These are phyloP conservation scores for Yamadazyma scolyti DNA, from an alignment of 805 yeast genomes.

Conservation along the genomic window DNA sequence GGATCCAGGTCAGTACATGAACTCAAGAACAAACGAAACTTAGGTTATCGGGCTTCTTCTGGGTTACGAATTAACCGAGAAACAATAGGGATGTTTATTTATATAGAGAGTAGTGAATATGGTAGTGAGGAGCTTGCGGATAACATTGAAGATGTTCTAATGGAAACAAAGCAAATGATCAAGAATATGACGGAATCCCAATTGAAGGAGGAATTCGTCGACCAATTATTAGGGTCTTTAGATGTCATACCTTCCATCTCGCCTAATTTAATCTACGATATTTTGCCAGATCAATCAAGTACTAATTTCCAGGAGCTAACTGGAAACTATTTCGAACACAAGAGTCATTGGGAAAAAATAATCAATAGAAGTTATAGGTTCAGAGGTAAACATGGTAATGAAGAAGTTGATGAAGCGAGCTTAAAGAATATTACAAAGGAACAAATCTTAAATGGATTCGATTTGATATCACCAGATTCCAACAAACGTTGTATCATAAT, in stretches of 20 bases:
- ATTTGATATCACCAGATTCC: constrained; percentile 8
- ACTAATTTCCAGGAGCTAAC: constrained; percentile 16
- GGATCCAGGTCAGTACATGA: not conserved
- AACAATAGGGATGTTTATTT: constrained; percentile 11
- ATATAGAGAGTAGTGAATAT: constrained; percentile 9
- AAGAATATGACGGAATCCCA: not conserved
- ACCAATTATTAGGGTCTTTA: constrained; percentile 3
- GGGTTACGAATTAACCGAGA: constrained; percentile 9
- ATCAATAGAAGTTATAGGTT: constrained; percentile 41
- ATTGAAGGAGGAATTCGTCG: constrained; percentile 3
- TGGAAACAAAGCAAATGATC: not conserved
- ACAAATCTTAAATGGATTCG: constrained; percentile 4
- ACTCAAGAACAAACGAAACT: constrained; percentile 4
- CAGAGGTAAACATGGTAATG: constrained; percentile 23
- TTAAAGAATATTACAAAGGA: constrained; percentile 24
- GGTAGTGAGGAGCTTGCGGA: constrained; percentile 1
- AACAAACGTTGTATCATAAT: constrained; percentile 3
- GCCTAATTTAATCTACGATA: constrained; percentile 19
- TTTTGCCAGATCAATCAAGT: constrained; percentile 25
- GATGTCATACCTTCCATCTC: constrained; percentile 6
- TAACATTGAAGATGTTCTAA: constrained; percentile 9
- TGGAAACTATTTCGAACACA: constrained; percentile 32
- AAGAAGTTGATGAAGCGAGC: constrained; percentile 27
- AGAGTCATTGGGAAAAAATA: constrained; percentile 48
- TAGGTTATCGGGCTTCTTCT: constrained; percentile 7